These are phyloP conservation scores for Oemleria cerasiformis DNA, from an alignment of 306 rosid genomes.

Conservation along the genomic window DNA sequence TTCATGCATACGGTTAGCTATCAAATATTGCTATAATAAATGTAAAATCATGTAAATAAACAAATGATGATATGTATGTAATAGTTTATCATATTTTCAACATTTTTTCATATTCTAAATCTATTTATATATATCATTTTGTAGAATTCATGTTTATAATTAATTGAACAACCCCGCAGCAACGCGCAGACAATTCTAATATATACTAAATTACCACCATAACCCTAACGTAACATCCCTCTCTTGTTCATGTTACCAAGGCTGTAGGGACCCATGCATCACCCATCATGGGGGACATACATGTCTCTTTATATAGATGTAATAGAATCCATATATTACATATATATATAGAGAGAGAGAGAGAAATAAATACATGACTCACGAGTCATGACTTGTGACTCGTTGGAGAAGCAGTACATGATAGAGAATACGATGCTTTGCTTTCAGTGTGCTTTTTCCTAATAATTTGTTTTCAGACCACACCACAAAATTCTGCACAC, in stretches of 20 bases:
- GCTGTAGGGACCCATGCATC: conserved; percentile 55
- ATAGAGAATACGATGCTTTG: conserved; percentile 38
- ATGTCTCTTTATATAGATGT: conserved; percentile 34
- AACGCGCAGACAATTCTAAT: no score
- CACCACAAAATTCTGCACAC: conserved; percentile 6
- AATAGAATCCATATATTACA: conserved; percentile 1
- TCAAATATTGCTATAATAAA: no score
- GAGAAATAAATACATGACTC: background rate
- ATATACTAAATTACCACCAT: conserved; percentile 21
- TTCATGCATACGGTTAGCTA: no score
- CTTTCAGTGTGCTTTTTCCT: conserved; percentile 32
- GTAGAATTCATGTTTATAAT: no score
- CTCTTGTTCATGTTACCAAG: conserved; percentile 42
- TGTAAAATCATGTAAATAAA: no score
- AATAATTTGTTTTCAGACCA: conserved; percentile 24
- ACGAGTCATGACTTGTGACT: background rate
- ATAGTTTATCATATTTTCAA: no score
- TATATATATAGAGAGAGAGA: background rate
- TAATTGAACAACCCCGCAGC: no score
- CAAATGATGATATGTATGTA: no score
- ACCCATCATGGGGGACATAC: conserved; percentile 75
- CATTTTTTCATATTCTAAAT: no score
- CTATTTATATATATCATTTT: no score
- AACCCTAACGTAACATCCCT: conserved; percentile 49
- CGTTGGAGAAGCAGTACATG: background rate